Evolutionary conservation across 2,329 filamentous ascomycete genomes (phyloP).

Genomic region (Lachnellula hyalina): DNA sequence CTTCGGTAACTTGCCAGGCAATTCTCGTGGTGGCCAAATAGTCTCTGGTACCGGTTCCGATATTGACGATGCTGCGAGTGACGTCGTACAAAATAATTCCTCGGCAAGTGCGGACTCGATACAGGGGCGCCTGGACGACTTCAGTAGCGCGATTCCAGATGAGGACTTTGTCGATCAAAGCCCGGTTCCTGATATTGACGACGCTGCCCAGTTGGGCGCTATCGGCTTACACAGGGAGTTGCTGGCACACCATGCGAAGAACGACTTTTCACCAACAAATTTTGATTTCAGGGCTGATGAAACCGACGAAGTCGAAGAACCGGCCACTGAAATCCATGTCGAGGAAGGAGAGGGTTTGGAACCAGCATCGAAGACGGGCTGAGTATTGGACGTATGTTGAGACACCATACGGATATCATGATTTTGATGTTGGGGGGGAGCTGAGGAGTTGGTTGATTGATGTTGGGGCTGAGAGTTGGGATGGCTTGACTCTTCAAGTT

Average conservation of each 20-base stretch:
- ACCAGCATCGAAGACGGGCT: slow-evolving; percentile 17
- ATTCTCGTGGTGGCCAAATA: slow-evolving; percentile 12
- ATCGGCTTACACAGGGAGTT: slow-evolving; percentile 18
- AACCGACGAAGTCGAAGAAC: slow-evolving; percentile 23
- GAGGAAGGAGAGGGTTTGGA: slow-evolving; percentile 26
- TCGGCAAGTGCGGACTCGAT: slow-evolving; percentile 21
- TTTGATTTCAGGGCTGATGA: slow-evolving; percentile 10
- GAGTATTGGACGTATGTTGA: not conserved
- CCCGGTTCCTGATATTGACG: slow-evolving; percentile 27
- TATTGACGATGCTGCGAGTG: slow-evolving; percentile 23
- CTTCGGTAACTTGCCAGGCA: slow-evolving; percentile 10
- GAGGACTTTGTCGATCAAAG: slow-evolving; percentile 23
- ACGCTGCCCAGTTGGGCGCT: slow-evolving; percentile 14
- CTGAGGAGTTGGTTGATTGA: not conserved
- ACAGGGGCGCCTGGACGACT: slow-evolving; percentile 23
- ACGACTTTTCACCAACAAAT: slow-evolving; percentile 1
- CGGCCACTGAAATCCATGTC: slow-evolving; percentile 30
- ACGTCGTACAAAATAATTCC: slow-evolving; percentile 28
- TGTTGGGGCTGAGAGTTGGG: too few relatives aligned
- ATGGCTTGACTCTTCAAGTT: not conserved
- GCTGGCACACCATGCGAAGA: not conserved
- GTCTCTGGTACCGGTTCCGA: slow-evolving; percentile 26
- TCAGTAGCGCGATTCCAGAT: slow-evolving; percentile 18
- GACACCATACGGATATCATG: not conserved
- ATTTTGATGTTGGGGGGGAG: not conserved